Conservation (phyloP, 441 rosid species). For the Macaranga tanarius region DNA sequence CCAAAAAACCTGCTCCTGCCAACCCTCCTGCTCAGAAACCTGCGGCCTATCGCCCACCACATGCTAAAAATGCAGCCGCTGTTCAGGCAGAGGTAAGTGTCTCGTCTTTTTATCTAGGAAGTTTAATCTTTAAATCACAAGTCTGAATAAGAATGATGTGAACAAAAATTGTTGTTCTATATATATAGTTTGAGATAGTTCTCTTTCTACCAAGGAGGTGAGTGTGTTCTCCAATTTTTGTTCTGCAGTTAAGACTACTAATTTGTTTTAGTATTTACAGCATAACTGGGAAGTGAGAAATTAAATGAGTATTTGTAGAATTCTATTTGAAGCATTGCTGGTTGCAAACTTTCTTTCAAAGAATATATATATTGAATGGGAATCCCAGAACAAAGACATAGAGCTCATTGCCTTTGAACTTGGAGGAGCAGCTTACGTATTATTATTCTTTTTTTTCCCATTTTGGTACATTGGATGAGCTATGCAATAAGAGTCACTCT, state of each 20-base stretch:
- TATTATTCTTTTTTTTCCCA: background rate
- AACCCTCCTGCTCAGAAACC: constrained; percentile 61
- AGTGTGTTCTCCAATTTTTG: background rate
- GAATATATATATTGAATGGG: too few relatives aligned
- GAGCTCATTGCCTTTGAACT: too few relatives aligned
- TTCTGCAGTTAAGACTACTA: background rate
- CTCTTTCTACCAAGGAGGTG: background rate
- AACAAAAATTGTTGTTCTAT: background rate
- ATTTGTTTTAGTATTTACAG: background rate
- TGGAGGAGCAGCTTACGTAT: too few relatives aligned
- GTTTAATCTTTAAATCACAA: background rate
- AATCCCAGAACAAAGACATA: too few relatives aligned
- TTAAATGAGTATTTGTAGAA: background rate
- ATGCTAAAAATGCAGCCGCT: constrained; percentile 77
- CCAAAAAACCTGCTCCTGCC: constrained; percentile 42
- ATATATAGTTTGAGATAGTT: background rate
- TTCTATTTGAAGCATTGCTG: background rate
- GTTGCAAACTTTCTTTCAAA: background rate
- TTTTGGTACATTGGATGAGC: background rate
- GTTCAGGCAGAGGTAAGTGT: constrained; percentile 73
- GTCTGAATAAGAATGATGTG: background rate
- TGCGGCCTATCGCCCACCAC: constrained; percentile 93
- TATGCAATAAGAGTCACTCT: background rate
- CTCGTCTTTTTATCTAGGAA: background rate
- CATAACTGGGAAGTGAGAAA: background rate